These are phyloP conservation scores for Posidonia australis DNA, from an alignment of 106 monocot genomes.

Conservation along the genomic window DNA sequence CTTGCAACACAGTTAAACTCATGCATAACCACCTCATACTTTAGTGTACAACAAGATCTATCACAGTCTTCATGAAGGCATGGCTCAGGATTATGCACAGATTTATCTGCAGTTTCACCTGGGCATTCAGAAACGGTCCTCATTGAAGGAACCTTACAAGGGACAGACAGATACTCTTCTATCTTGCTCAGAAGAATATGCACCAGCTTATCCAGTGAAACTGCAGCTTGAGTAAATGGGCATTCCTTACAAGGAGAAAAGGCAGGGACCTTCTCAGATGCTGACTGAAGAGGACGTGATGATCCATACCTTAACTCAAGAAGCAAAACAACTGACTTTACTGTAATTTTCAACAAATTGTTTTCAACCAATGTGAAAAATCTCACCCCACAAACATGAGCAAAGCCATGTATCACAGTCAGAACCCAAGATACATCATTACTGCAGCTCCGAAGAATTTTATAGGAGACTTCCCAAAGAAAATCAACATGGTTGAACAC, in stretches of 20 bases:
- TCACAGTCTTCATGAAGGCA: slow-evolving; percentile 10
- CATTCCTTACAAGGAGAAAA: slow-evolving; percentile 39
- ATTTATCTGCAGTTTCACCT: not conserved
- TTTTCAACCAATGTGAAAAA: slow-evolving; percentile 22
- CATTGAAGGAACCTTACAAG: slow-evolving; percentile 4
- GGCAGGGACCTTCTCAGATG: not conserved
- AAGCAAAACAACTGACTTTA: slow-evolving; percentile 39
- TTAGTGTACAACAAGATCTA: slow-evolving; percentile 18
- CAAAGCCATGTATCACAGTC: slow-evolving; percentile 50
- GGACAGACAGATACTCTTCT: slow-evolving; percentile 8
- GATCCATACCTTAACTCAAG: slow-evolving; percentile 25
- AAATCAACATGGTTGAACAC: slow-evolving; percentile 26
- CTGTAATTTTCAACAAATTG: slow-evolving; percentile 19
- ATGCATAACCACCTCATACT: slow-evolving; percentile 6
- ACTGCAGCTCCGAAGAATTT: slow-evolving; percentile 29
- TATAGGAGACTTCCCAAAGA: slow-evolving; percentile 52
- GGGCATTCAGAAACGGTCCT: not conserved
- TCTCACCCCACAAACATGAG: slow-evolving; percentile 36
- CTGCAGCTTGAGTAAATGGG: slow-evolving; percentile 37
- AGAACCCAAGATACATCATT: slow-evolving; percentile 36
- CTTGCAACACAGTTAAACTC: slow-evolving; percentile 9
- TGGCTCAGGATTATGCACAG: not conserved
- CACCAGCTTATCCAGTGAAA: slow-evolving; percentile 32
- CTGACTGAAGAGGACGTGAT: slow-evolving; percentile 4
- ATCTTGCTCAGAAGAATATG: slow-evolving; percentile 38